Evolutionary conservation across 2,329 filamentous ascomycete genomes (phyloP), one percentile per base, ranked within the genome.

Genomic region (Lachnellula willkommii): DNA sequence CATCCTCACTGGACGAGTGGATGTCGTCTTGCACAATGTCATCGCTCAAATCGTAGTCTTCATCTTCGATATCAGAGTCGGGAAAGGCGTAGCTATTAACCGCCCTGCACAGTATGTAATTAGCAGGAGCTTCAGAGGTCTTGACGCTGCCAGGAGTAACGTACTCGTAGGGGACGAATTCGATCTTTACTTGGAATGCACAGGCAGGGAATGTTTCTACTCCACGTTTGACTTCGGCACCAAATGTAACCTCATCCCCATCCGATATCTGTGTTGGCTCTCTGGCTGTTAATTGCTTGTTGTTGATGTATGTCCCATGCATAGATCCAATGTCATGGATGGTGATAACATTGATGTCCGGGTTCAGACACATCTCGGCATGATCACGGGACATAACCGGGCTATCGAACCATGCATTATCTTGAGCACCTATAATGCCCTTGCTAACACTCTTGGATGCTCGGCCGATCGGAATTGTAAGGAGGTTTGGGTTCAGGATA

Each of bases 371-470:
- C 4, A 86, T 65, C 45, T 79, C 71, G 15, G 87, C 88, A 70
- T 90, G 87, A 11, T 81, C 69, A 46, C 87, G 77, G 24, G 86
- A 89, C 76, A 90, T 86, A 37, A 90, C 86, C 0, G 86, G 82
- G 55, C 82, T 87, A 61, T 89, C 81, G 56, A 89, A 87, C 77
- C 78, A 89, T 15, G 77, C 82, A 69, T 90, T 90, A 61, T 79
- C 70, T 5, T 63, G 39, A 58, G 71, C 67, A 63, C 75, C 68
- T 61, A 73, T 50, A 40, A 76, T 72, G 9, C 75, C 74, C 49
- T 79, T 79, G 42, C 66, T 66, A 0, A 69, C 47, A 22, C 72
- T 73, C 63, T 77, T 79, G 14, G 76, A 79, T 0, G 77, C 70
- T 59, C 77, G 71, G 5, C 77, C 77, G 55, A 80, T 69, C 12